Evolutionary conservation across 1,284 basidiomycete species (phyloP).

Genomic region (Amylostereum areolatum): DNA sequence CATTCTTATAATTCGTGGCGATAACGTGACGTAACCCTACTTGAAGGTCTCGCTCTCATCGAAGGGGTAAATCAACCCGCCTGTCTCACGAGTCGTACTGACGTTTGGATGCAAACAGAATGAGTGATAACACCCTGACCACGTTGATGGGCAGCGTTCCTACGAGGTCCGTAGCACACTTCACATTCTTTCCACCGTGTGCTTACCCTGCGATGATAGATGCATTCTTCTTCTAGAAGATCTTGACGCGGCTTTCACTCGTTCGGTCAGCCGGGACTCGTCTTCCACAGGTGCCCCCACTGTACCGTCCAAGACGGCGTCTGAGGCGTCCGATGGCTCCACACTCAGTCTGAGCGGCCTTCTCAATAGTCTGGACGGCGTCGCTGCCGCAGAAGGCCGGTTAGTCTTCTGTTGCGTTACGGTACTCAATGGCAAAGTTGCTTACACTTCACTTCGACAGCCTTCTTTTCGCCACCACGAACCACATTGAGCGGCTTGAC

Average conservation of each 20-base stretch:
- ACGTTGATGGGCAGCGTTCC: slow-evolving; percentile 82
- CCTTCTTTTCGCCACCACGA: slow-evolving; percentile 76
- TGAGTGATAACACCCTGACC: slow-evolving; percentile 82
- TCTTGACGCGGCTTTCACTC: slow-evolving; percentile 81
- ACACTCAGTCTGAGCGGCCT: slow-evolving; percentile 78
- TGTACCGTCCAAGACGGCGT: slow-evolving; percentile 28
- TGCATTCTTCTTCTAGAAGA: slow-evolving; percentile 87
- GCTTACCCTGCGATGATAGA: slow-evolving; percentile 30
- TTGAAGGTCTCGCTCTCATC: slow-evolving; percentile 44
- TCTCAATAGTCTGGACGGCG: slow-evolving; percentile 81
- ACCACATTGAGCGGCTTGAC: slow-evolving; percentile 82
- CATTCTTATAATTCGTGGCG: too few relatives aligned
- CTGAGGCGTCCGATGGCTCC: slow-evolving; percentile 61
- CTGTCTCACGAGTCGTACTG: background rate
- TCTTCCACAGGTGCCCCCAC: slow-evolving; percentile 68
- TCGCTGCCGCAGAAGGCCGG: slow-evolving; percentile 81
- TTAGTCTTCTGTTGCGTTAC: background rate
- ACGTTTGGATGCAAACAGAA: slow-evolving; percentile 34
- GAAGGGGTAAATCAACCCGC: slow-evolving; percentile 54
- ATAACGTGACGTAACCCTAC: too few relatives aligned
- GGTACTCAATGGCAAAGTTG: background rate
- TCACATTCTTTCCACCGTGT: slow-evolving; percentile 10
- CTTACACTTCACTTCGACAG: slow-evolving; percentile 27
- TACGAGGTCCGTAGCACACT: slow-evolving; percentile 47
- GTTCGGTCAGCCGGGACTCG: slow-evolving; percentile 73